These are phyloP conservation scores for Berkeleyomyces rouxiae DNA, from an alignment of 2,329 filamentous ascomycete genomes.

Conservation along the genomic window DNA sequence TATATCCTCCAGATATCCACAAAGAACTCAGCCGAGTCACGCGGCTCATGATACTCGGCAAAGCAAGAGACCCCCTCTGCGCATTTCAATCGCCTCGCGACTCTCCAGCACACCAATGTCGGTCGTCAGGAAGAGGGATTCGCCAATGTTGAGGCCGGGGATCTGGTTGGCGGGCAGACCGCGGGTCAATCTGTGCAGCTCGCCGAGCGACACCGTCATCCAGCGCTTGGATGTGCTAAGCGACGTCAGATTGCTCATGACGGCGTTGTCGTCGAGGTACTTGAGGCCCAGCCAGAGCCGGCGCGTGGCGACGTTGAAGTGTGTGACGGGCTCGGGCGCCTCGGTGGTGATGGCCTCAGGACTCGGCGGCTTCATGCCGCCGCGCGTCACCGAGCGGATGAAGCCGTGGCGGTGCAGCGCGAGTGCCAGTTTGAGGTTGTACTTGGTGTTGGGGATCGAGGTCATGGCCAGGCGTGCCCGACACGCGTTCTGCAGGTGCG, in stretches of 20 bases:
- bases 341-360: conserved; percentile 28
- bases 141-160: conserved; percentile 60
- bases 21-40: background rate
- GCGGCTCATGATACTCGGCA: conserved; percentile 43
- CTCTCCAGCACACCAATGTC: conserved; percentile 64
- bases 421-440: conserved; percentile 55
- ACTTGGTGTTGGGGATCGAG: conserved; percentile 63
- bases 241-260: conserved; percentile 48
- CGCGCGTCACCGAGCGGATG: conserved; percentile 61
- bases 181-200: conserved; percentile 48
- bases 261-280: conserved; percentile 71
- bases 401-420: conserved; percentile 72
- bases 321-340: conserved; percentile 43
- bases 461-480: conserved; percentile 71
- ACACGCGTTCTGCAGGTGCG: conserved; percentile 79
- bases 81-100: conserved; percentile 65
- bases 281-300: conserved; percentile 81
- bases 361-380: conserved; percentile 39
- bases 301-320: conserved; percentile 53
- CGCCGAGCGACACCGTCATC: conserved; percentile 46
- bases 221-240: conserved; percentile 60
- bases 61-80: conserved; percentile 62
- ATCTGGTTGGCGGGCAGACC: conserved; percentile 50
- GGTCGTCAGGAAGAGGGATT: conserved; percentile 67
- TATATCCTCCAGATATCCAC: background rate